A percentile compares a stretch with the other conserved stretches of the same genome.
These are phyloP conservation scores for Aspergillus sclerotialis DNA, from an alignment of 2,329 filamentous ascomycete species.

Conservation along the genomic window DNA sequence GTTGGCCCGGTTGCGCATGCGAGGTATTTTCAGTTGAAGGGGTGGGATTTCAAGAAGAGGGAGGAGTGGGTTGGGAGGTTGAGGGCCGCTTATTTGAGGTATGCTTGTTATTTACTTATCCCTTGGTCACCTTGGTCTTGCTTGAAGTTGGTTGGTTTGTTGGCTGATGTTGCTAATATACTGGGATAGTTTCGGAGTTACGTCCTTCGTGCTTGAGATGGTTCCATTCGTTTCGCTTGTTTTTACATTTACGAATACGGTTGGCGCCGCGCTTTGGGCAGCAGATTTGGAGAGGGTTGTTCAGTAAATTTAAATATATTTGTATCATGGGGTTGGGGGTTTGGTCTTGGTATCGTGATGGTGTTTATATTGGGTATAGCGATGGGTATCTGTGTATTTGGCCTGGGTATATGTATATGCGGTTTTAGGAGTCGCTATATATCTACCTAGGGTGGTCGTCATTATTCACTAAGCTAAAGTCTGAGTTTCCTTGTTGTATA, in stretches of 20 bases:
- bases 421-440: background rate
- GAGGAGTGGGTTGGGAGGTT: slow-evolving; percentile 64
- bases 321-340: background rate
- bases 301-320: slow-evolving; percentile 8
- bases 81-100: slow-evolving; percentile 74
- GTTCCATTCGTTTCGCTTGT: slow-evolving; percentile 74
- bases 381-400: slow-evolving; percentile 36
- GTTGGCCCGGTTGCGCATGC: slow-evolving; percentile 48
- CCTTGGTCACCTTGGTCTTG: too few species aligned
- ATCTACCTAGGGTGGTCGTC: too few species aligned
- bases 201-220: slow-evolving; percentile 76
- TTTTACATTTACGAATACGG: slow-evolving; percentile 85
- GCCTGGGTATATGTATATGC: slow-evolving; percentile 5
- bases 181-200: slow-evolving; percentile 55
- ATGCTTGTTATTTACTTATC: slow-evolving; percentile 29
- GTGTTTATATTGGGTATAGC: slow-evolving; percentile 19
- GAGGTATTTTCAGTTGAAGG: slow-evolving; percentile 87
- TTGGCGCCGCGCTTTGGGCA: slow-evolving; percentile 91
- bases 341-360: background rate
- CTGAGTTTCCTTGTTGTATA: background rate
- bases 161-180: slow-evolving; percentile 4
- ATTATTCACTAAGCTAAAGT: too few species aligned
- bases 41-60: slow-evolving; percentile 61
- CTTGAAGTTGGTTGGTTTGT: background rate
- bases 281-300: slow-evolving; percentile 65